Evolutionary conservation across 2,329 filamentous ascomycete species (phyloP), one percentile per base, ranked within the genome.

Genomic region (Parascedosporium putredinis): DNA sequence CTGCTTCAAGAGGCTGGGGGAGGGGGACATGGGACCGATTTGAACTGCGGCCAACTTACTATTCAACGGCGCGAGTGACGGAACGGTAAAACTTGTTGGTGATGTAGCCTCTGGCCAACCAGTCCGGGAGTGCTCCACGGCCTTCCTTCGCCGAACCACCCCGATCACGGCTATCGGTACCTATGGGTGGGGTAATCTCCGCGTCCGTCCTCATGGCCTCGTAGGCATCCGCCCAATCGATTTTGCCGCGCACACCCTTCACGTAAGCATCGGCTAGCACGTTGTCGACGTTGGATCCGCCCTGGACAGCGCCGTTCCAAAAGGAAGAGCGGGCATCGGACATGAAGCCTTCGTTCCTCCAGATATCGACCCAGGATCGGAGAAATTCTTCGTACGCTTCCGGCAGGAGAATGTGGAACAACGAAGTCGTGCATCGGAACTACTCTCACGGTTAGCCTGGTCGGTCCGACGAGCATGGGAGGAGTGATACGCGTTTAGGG

Each of bases 241-340:
- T 67, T 3, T 66, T 66, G 4, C 79, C 81, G 10, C 73, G 68
- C 2, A 86, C 73, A 0, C 81, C 81, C 60, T 87, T 87, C 25
- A 85, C 73, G 54, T 78, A 87, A 0, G 83, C 84, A 57, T 88
- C 84, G 2, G 83, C 83, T 14, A 88, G 74, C 3, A 88, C 75
- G 51, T 84, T 86, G 60, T 88, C 83, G 3, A 78, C 76, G 57
- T 86, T 86, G 10, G 76, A 83, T 6, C 84, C 84, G 9, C 81
- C 83, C 59, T 87, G 83, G 0, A 79, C 77, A 14, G 78, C 76
- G 8, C 84, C 84, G 54, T 85, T 87, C 66, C 70, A 83, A 62
- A 85, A 81, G 1, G 78, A 83, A 0, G 80, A 84, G 9, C 83
- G 75, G 0, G 72, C 82, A 56, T 85, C 81, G 1, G 81, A 81